Evolutionary conservation across 495 filamentous ascomycete species (phyloP).

Genomic region (Cladorrhinum samala): DNA sequence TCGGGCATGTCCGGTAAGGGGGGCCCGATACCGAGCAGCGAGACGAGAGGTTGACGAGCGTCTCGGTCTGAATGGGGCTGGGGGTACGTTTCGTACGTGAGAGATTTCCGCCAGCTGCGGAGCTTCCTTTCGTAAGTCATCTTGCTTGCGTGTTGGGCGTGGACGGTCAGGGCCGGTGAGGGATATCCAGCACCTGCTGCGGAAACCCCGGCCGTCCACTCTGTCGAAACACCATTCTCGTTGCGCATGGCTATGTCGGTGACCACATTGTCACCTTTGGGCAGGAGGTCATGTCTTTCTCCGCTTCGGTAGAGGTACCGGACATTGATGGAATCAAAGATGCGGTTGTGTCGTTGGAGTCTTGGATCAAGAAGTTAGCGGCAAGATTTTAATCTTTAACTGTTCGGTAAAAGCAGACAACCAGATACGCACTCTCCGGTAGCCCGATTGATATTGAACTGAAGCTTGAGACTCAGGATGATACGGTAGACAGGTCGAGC

Average conservation of each 20-base stretch:
- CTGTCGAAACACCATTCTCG: slow-evolving; percentile 6
- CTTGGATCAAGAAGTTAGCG: too few relatives aligned
- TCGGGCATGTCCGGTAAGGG: background rate
- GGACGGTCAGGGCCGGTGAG: slow-evolving; percentile 13
- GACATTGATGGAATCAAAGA: slow-evolving; percentile 20
- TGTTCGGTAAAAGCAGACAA: too few relatives aligned
- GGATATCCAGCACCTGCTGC: slow-evolving; percentile 4
- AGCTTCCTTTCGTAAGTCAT: slow-evolving; percentile 21
- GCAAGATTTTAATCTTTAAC: too few relatives aligned
- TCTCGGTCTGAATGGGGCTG: background rate
- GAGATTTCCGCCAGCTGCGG: slow-evolving; percentile 17
- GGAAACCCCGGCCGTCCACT: slow-evolving; percentile 8
- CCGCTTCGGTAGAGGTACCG: slow-evolving; percentile 21
- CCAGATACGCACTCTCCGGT: slow-evolving; percentile 1
- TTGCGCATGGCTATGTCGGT: slow-evolving; percentile 13
- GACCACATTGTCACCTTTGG: slow-evolving; percentile 13
- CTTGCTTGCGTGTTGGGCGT: slow-evolving; percentile 16
- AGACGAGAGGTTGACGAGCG: background rate
- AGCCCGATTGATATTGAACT: slow-evolving; percentile 14
- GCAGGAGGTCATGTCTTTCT: slow-evolving; percentile 15
- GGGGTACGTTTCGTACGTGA: slow-evolving; percentile 19
- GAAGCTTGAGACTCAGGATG: slow-evolving; percentile 15
- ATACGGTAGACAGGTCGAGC: slow-evolving; percentile 13
- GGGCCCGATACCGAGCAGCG: slow-evolving; percentile 1
- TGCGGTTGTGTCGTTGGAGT: slow-evolving; percentile 15